Evolutionary conservation across 2,329 filamentous ascomycete genomes (phyloP), one percentile per base, ranked within the genome.

Genomic region (Cadophora sp.): DNA sequence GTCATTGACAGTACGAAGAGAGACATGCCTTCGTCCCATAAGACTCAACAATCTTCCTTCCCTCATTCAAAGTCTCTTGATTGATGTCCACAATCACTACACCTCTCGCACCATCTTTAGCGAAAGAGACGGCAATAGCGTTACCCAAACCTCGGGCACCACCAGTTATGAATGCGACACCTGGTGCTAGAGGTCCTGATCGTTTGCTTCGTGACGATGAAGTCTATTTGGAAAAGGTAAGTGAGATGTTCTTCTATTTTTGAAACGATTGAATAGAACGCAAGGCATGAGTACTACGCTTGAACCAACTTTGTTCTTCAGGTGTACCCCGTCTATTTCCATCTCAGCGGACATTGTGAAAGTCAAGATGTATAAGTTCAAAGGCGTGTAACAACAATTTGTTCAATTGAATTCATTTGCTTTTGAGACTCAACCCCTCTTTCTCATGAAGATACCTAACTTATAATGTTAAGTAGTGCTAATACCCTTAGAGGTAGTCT

Each of bases 121-220:
- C 69, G 24, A 71, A 71, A 19, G 67, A 66, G 37, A 68, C 56
- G 5, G 67, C 69, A n/a, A 71, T 64, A 2, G 68, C 60, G 56
- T 69, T 67, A 14, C 69, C 69, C 1, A 71, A 19, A 12, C 70
- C 70, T 67, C 68, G 61, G 16, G 65, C 65, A 46, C 70, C 68
- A 5, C 68, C 67, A 2, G 68, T 71, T 3, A 71, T 58, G 50
- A 69, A 71, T n/a, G 68, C 68, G 4, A 69, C 31, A 2, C 64
- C 68, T 9, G 68, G 60, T 19, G 63, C 70, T n/a, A 71, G n/a
- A n/a, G 60, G 50, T n/a, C 61, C 70, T 16, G 65, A 67, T 56
- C 66, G 19, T 16, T 67, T 50, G 7, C 46, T 29, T 66, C 7
- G 0, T 16, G 64, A 50, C 3, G 53, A 26, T 4, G 31, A 43